Conservation (phyloP, 805 yeast species). For the Kluyveromyces dobzhanskii region DNA sequence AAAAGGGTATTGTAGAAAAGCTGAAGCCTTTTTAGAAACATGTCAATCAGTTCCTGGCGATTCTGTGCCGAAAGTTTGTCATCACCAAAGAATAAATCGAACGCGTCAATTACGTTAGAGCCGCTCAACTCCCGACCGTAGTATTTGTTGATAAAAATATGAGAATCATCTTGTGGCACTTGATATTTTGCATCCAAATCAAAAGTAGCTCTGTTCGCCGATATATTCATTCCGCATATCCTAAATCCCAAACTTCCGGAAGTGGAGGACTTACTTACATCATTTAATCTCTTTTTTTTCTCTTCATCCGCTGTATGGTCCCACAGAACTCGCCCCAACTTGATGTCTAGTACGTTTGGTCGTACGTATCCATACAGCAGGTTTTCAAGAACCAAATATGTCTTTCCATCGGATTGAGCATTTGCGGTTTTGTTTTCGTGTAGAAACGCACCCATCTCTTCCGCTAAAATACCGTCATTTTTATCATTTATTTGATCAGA, state of each 20-base stretch:
- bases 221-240: slow-evolving; percentile 81
- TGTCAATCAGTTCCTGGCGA: slow-evolving; percentile 33
- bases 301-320: slow-evolving; percentile 54
- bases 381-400: slow-evolving; percentile 64
- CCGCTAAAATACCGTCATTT: neutral
- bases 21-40: slow-evolving; percentile 52
- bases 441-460: neutral
- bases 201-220: slow-evolving; percentile 11
- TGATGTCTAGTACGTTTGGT: slow-evolving; percentile 78
- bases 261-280: slow-evolving; percentile 66
- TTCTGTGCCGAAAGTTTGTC: slow-evolving; percentile 27
- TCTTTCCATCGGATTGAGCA: neutral
- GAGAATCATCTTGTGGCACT: slow-evolving; percentile 30
- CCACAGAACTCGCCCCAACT: slow-evolving; percentile 63
- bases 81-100: slow-evolving; percentile 39
- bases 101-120: slow-evolving; percentile 36
- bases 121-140: slow-evolving; percentile 58
- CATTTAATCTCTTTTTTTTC: slow-evolving; percentile 50
- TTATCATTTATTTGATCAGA: neutral
- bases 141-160: slow-evolving; percentile 49
- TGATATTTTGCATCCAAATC: slow-evolving; percentile 14
- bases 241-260: slow-evolving; percentile 70
- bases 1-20: slow-evolving; percentile 57
- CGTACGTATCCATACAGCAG: slow-evolving; percentile 46
- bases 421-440: neutral